Evolutionary conservation across 2,329 filamentous ascomycete genomes (phyloP).

Genomic region (Diaporthe batatas): DNA sequence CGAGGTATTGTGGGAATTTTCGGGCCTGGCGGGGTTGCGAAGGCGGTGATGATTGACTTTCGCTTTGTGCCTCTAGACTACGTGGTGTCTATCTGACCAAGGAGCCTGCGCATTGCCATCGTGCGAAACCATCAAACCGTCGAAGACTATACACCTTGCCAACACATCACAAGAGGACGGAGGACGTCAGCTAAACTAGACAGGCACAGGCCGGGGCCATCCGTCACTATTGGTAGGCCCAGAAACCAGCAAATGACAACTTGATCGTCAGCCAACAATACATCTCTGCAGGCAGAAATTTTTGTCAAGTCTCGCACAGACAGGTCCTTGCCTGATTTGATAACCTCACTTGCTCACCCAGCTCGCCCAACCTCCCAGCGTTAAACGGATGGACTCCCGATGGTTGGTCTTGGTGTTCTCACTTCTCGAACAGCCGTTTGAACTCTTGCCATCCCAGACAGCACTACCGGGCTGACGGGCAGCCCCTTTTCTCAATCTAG

Average conservation of each 20-base stretch:
- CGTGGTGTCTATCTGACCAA: background rate
- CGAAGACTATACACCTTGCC: background rate
- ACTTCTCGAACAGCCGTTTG: slow-evolving; percentile 31
- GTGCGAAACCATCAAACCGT: background rate
- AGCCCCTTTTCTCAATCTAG: slow-evolving; percentile 18
- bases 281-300: slow-evolving; percentile 8
- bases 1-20: slow-evolving; percentile 35
- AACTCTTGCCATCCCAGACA: slow-evolving; percentile 21
- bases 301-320: slow-evolving; percentile 21
- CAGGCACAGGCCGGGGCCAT: background rate
- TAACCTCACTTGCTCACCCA: slow-evolving; percentile 8
- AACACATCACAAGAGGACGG: background rate
- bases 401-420: slow-evolving; percentile 31
- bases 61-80: background rate
- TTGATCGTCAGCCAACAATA: slow-evolving; percentile 22
- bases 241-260: slow-evolving; percentile 26
- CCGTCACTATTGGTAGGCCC: background rate
- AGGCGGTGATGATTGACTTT: slow-evolving; percentile 35
- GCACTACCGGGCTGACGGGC: slow-evolving; percentile 14
- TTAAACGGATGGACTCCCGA: background rate
- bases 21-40: slow-evolving; percentile 37
- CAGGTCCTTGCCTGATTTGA: slow-evolving; percentile 14
- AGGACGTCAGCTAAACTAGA: no score
- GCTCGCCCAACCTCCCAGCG: background rate
- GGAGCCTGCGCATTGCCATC: background rate